Evolutionary conservation across 306 rosid species (phyloP).

Genomic region (Pachyrhizus erosus): DNA sequence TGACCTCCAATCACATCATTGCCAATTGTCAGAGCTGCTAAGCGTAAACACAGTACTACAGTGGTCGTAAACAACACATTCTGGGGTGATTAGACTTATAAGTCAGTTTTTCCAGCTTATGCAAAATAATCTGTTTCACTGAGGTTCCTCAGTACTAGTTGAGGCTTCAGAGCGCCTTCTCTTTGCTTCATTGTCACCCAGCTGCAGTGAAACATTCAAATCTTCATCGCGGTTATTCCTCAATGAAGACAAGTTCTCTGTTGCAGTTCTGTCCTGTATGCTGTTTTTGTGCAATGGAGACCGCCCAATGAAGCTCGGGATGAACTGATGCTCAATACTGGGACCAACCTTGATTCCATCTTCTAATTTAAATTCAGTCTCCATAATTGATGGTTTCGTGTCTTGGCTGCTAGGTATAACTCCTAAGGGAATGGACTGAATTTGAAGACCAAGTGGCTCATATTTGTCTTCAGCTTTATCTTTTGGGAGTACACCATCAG

Average conservation of each 20-base stretch:
- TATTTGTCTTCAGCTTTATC: conserved; percentile 80
- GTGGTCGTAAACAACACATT: conserved; percentile 38
- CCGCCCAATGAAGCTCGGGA: conserved; percentile 74
- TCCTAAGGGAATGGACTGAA: conserved; percentile 81
- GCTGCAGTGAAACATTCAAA: conserved; percentile 79
- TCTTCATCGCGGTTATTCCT: conserved; percentile 78
- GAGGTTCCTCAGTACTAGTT: conserved; percentile 71
- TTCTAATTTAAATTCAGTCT: conserved; percentile 79
- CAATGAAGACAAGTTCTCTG: conserved; percentile 78
- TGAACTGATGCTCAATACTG: conserved; percentile 89
- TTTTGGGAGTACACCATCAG: conserved; percentile 62
- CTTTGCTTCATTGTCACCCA: conserved; percentile 95
- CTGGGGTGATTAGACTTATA: conserved; percentile 21
- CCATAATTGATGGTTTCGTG: conserved; percentile 59
- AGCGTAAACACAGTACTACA: conserved; percentile 39
- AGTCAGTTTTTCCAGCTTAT: conserved; percentile 43
- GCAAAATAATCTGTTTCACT: conserved; percentile 44
- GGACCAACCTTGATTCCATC: conserved; percentile 70
- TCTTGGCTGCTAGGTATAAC: conserved; percentile 61
- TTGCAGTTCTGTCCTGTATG: conserved; percentile 48
- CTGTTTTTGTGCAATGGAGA: conserved; percentile 74
- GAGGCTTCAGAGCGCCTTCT: conserved; percentile 87
- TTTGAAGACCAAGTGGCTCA: conserved; percentile 89
- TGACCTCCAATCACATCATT: conserved; percentile 37
- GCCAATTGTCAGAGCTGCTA: conserved; percentile 42